phyloP scores from a whole-genome alignment of 371 early-diverging fungal species.

The Lichtheimia hyalospora region DNA sequence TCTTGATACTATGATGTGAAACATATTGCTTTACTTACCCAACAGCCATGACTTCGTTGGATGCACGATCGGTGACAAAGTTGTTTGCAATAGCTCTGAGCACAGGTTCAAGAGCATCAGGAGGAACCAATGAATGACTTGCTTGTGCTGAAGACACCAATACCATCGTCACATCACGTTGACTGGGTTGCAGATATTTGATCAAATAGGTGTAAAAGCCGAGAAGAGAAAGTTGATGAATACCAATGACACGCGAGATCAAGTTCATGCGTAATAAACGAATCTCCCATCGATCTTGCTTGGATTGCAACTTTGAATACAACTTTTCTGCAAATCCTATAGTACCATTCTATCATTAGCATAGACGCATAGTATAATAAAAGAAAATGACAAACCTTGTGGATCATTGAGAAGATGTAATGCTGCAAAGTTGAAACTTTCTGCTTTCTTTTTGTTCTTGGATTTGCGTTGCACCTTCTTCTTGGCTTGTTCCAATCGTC shows the following conservation, averaged over 20 bases:
- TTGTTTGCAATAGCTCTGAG: constrained; percentile 90
- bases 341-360: neutral
- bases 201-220: constrained; percentile 87
- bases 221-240: constrained; percentile 88
- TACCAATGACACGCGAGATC: constrained; percentile 90
- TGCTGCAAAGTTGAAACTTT: constrained; percentile 88
- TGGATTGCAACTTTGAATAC: constrained; percentile 68
- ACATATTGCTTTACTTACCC: constrained; percentile 43
- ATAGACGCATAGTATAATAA: neutral
- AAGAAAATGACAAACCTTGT: constrained; percentile 57
- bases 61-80: constrained; percentile 89
- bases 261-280: constrained; percentile 90
- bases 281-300: constrained; percentile 84
- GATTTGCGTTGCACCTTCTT: constrained; percentile 68
- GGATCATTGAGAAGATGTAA: constrained; percentile 94
- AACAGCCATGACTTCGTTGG: constrained; percentile 93
- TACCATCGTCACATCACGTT: constrained; percentile 91
- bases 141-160: constrained; percentile 90
- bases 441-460: constrained; percentile 66
- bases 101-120: constrained; percentile 85
- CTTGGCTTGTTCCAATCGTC: constrained; percentile 71
- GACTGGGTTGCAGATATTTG: constrained; percentile 92
- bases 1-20: neutral
- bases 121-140: constrained; percentile 89
- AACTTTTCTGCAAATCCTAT: constrained; percentile 87